Evolutionary conservation across 495 filamentous ascomycete species (phyloP), one percentile per base, ranked within the genome.

Genomic region (Talaromyces adpressus): DNA sequence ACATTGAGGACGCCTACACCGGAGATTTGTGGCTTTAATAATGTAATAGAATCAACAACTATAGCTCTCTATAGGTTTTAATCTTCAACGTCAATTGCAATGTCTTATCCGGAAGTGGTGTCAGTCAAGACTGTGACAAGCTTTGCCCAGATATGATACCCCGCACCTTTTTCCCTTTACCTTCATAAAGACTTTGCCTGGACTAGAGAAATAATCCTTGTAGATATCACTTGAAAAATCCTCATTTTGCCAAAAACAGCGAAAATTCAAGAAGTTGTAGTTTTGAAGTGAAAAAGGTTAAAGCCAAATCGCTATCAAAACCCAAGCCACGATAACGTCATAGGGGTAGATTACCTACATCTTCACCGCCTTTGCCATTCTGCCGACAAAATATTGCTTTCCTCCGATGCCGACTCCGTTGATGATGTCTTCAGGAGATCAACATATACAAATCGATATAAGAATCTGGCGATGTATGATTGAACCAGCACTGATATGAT

Each of bases 1-100:
- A 69, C 75, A 75, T 76, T 22, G 41, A 30, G 16, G 8, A 23
- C 49, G 49, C 5, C 52, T 56, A 56, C 11, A 27, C 27, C 27
- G 27, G 27, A 4, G 0, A 27, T 27, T 4, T 27, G 27, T 4
- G 27, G 27, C 2, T 27, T 27, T 41, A 2, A 18, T 6, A 20
- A 20, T 49, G n/a, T 3, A 8, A 6, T 29, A 2, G 49, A 32
- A 0, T 62, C 47, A 45, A 45, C 47, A 45, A 45, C 5, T 20
- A 49, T 49, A 9, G 6, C 45, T 49, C 45, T 20, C n/a, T 12
- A 41, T 41, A n/a, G 14, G 36, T 5, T 6, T 41, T 16, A 16
- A 6, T 16, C 14, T 5, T 41, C 4, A 41, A 41, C 4, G 6
- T 16, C 36, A 41, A 41, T 16, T 16, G 36, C 36, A 4, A 2